Percentiles rank a stretch among this genome's conserved stretches.
These are phyloP conservation scores for Penicillium vulpinum DNA, from an alignment of 2,329 filamentous ascomycete genomes.

Conservation along the genomic window DNA sequence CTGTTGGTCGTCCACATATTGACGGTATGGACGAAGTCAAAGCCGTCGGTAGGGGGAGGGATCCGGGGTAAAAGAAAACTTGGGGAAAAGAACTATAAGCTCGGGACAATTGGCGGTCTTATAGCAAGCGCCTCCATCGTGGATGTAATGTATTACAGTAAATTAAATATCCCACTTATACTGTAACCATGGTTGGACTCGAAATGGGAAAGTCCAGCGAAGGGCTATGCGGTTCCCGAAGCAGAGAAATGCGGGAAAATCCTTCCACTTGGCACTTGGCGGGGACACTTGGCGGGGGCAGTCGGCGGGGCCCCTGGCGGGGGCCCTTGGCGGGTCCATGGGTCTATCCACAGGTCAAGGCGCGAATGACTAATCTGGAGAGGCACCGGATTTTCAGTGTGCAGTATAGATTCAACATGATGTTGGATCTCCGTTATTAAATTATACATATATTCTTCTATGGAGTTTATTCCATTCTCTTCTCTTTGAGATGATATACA, in stretches of 20 bases:
- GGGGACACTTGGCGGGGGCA: background rate
- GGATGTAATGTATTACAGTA: background rate
- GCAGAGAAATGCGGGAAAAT: constrained; percentile 3
- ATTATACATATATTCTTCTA: background rate
- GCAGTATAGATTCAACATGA: background rate
- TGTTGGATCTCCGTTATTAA: background rate
- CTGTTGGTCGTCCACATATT: constrained; percentile 27
- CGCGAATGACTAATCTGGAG: background rate
- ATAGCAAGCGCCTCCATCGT: constrained; percentile 8
- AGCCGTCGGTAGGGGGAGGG: constrained; percentile 3
- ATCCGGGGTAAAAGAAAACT: background rate
- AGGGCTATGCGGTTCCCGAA: background rate
- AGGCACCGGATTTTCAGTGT: background rate
- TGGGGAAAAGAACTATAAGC: constrained; percentile 1
- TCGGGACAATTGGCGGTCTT: constrained; percentile 1
- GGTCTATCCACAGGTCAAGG: background rate
- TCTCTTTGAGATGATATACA: background rate
- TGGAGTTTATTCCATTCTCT: background rate
- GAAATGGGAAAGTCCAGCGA: constrained; percentile 13
- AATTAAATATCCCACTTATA: background rate
- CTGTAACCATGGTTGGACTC: background rate
- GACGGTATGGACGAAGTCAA: constrained; percentile 7
- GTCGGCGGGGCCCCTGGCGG: too few species aligned
- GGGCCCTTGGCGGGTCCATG: background rate
- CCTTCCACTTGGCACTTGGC: background rate